Evolutionary conservation across 768 basidiomycete species (phyloP), one percentile per base, ranked within the genome.

Genomic region (Peribolospora kevripleyi): DNA sequence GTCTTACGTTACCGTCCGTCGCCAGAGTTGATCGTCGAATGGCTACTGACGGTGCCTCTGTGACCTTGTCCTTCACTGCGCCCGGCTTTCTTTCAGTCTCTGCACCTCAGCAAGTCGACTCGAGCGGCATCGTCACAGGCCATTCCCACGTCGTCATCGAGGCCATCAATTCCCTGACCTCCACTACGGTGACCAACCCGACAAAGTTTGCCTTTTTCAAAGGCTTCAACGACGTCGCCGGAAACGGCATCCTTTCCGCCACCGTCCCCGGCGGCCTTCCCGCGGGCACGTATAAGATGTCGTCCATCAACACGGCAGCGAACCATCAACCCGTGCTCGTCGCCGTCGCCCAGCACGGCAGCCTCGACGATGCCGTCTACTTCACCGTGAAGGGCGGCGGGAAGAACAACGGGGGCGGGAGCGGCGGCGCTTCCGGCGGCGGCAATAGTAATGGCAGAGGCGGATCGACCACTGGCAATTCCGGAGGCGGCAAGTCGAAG

Each of bases 141-240:
- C 74, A 76, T 66, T 75, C 73, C 3, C 78, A 80, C 63, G 68
- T 78, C 60, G 75, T 76, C 58, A 68, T 78, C 54, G 74, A 80
- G 66, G 48, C 57, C 45, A 65, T 79, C 55, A 57, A 62, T 11
- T 65, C 65, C 36, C 62, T 73, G 42, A 66, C 73, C 37, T 70
- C 75, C 59, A 76, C 75, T 38, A 67, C 65, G 1, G 66, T 73
- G 6, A 72, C 70, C 14, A 67, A 79, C 64, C 73, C 76, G 14
- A 70, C 67, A 50, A 67, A 67, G 47, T 79, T 79, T 59, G 69
- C 70, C 2, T 77, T 79, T 66, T 79, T 79, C 75, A 72, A 70
- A 63, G 68, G 63, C 37, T 39, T 53, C 57, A 46, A 61, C 61
- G 71, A 75, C 58, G 67, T 54, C 6, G 66, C 68, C 2, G 74